A percentile compares a stretch with the other conserved stretches of the same genome.
phyloP scores from a whole-genome alignment of 495 filamentous ascomycete species.

The Lophiotrema nucula region DNA sequence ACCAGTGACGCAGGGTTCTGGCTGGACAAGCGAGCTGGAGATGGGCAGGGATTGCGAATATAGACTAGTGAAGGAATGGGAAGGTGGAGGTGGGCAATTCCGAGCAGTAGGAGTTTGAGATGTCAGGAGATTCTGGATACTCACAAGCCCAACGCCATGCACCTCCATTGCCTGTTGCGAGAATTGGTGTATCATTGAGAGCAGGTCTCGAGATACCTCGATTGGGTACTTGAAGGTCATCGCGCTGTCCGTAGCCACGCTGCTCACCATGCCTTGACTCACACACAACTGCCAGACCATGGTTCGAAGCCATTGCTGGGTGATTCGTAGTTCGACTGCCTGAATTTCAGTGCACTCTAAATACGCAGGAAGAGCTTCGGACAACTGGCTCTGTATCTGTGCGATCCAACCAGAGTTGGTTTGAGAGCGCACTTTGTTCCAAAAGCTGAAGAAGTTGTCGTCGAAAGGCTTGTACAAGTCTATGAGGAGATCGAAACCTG shows the following conservation, averaged over 20 bases:
- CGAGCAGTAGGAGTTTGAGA: slow-evolving; percentile 3
- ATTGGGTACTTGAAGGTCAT: slow-evolving; percentile 71
- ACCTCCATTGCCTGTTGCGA: slow-evolving; percentile 66
- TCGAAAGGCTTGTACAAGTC: slow-evolving; percentile 72
- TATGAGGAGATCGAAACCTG: slow-evolving; percentile 64
- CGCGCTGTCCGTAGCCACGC: slow-evolving; percentile 51
- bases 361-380: slow-evolving; percentile 60
- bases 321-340: slow-evolving; percentile 65
- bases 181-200: slow-evolving; percentile 65
- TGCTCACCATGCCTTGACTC: slow-evolving; percentile 55
- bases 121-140: slow-evolving; percentile 21
- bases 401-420: slow-evolving; percentile 59
- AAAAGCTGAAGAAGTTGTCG: slow-evolving; percentile 64
- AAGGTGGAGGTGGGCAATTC: neutral
- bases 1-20: neutral
- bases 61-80: slow-evolving; percentile 6
- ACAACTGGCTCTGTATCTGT: slow-evolving; percentile 63
- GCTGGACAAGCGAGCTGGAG: neutral
- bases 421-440: slow-evolving; percentile 66
- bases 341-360: slow-evolving; percentile 66
- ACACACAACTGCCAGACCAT: slow-evolving; percentile 71
- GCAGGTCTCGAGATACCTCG: slow-evolving; percentile 65
- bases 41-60: slow-evolving; percentile 1
- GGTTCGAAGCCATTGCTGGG: slow-evolving; percentile 82
- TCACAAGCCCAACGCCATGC: slow-evolving; percentile 69